A percentile compares a stretch with the other conserved stretches of the same genome.
Evolutionary conservation across 1,284 basidiomycete species (phyloP).

Genomic region (Pholiota adiposa): DNA sequence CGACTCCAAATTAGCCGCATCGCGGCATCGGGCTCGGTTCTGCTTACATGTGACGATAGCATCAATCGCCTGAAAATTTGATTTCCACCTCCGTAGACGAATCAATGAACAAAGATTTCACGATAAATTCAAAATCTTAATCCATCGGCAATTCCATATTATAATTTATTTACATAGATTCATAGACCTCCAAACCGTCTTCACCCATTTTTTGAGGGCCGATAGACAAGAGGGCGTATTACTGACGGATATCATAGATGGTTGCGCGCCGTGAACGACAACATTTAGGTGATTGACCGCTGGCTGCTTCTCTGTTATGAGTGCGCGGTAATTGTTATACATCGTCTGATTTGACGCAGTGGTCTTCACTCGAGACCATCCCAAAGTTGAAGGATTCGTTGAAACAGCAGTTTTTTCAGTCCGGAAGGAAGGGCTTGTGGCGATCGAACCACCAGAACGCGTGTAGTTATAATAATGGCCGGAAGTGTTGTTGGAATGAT

Average conservation of each 20-base stretch:
- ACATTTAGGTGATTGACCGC: background rate
- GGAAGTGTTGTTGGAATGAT: background rate
- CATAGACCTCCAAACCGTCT: constrained; percentile 23
- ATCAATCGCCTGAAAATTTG: background rate
- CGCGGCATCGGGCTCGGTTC: constrained; percentile 6
- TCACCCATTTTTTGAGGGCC: constrained; percentile 19
- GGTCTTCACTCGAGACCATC: constrained; percentile 26
- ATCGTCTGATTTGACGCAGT: constrained; percentile 21
- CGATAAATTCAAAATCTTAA: background rate
- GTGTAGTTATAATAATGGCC: constrained; percentile 5
- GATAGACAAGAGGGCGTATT: constrained; percentile 9
- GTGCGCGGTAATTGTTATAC: constrained; percentile 24
- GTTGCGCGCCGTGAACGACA: background rate
- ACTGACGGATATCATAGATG: constrained; percentile 12
- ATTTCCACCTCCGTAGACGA: background rate
- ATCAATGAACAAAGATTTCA: constrained; percentile 1
- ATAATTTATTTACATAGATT: constrained; percentile 1
- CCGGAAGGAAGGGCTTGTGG: constrained; percentile 34
- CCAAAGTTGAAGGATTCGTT: constrained; percentile 25
- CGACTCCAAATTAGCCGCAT: constrained; percentile 20
- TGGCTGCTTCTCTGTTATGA: background rate
- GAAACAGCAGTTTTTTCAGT: constrained; percentile 39
- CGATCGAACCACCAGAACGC: constrained; percentile 22
- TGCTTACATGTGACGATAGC: constrained; percentile 14
- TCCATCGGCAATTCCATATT: background rate